phyloP scores from a whole-genome alignment of 1,284 basidiomycete species.

The Trichosporon asahii region DNA sequence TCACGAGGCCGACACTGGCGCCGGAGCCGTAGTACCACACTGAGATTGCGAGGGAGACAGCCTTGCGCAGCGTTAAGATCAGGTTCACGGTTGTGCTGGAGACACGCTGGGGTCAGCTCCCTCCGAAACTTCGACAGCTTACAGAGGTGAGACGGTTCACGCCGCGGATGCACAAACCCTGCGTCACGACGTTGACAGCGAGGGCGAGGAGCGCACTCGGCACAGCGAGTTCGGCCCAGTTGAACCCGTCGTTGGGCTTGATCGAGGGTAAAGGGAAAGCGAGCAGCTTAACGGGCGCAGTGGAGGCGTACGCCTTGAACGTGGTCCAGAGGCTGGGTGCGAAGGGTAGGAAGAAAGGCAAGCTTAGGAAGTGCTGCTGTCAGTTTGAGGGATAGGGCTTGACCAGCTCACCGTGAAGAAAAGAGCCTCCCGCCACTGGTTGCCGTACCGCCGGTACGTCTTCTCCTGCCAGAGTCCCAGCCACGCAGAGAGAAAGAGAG shows the following conservation, averaged over 20 bases:
- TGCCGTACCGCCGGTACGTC: slow-evolving; percentile 69
- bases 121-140: slow-evolving; percentile 49
- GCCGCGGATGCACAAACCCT: slow-evolving; percentile 83
- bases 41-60: slow-evolving; percentile 69
- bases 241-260: not conserved
- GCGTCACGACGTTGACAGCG: slow-evolving; percentile 74
- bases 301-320: slow-evolving; percentile 38
- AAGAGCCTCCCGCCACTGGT: slow-evolving; percentile 80
- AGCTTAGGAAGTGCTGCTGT: slow-evolving; percentile 59
- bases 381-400: not conserved
- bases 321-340: slow-evolving; percentile 58
- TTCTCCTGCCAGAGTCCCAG: slow-evolving; percentile 83
- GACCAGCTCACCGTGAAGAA: slow-evolving; percentile 62
- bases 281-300: slow-evolving; percentile 38
- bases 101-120: slow-evolving; percentile 53
- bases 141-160: slow-evolving; percentile 74
- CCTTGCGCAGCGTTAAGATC: slow-evolving; percentile 84
- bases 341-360: slow-evolving; percentile 71
- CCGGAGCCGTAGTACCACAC: slow-evolving; percentile 50
- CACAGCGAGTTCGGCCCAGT: slow-evolving; percentile 48
- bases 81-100: slow-evolving; percentile 80
- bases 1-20: slow-evolving; percentile 36
- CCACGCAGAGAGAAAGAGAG: slow-evolving; percentile 74
- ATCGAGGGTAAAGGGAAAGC: slow-evolving; percentile 30
- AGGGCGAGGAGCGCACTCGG: slow-evolving; percentile 68